Evolutionary conservation across 2,329 filamentous ascomycete genomes (phyloP).

Genomic region (Hymenoscyphus scutula): DNA sequence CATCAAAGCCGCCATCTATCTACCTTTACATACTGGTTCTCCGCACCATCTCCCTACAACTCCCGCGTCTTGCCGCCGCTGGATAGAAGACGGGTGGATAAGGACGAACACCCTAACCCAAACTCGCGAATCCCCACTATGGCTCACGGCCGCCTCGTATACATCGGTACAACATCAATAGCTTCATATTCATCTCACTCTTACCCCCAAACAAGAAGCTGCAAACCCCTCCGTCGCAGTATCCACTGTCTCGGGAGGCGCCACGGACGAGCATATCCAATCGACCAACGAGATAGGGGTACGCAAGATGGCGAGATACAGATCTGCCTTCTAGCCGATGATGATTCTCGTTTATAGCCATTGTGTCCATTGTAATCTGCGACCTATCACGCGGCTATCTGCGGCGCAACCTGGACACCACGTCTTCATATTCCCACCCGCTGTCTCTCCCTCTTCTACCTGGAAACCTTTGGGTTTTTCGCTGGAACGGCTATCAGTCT

Average conservation of each 20-base stretch:
- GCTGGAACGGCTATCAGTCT: neutral
- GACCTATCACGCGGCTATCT: constrained; percentile 24
- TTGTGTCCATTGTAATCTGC: constrained; percentile 12
- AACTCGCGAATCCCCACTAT: constrained; percentile 15
- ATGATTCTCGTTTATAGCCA: constrained; percentile 11
- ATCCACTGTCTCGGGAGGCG: constrained; percentile 18
- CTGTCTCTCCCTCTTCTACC: constrained; percentile 1
- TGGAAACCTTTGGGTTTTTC: neutral
- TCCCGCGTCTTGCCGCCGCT: neutral
- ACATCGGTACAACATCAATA: constrained; percentile 18
- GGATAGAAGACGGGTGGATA: neutral
- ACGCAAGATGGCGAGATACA: constrained; percentile 25
- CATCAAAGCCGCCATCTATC: no score
- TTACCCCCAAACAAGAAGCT: constrained; percentile 12
- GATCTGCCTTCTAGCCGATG: constrained; percentile 15
- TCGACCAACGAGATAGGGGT: constrained; percentile 9
- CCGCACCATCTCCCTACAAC: neutral
- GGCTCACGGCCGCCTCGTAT: constrained; percentile 9
- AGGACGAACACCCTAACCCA: constrained; percentile 13
- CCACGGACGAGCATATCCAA: constrained; percentile 1
- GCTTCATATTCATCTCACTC: constrained; percentile 3
- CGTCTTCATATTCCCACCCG: constrained; percentile 10
- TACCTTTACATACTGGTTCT: neutral
- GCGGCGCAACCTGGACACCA: constrained; percentile 21
- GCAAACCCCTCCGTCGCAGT: constrained; percentile 4